Conservation (phyloP, 306 rosid genomes). For the Clitoria ternatea region DNA sequence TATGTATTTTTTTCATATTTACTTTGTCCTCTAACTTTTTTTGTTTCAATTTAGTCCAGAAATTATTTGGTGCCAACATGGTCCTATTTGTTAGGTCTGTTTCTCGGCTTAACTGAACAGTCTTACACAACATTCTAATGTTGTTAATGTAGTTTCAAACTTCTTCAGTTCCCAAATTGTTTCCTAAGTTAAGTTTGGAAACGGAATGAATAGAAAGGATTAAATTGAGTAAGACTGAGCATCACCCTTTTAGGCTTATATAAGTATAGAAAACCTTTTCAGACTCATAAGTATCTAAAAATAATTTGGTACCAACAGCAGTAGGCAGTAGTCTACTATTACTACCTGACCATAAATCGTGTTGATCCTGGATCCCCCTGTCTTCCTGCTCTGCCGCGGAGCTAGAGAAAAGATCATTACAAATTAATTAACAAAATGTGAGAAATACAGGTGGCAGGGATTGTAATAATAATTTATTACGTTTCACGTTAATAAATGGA, state of each 20-base stretch:
- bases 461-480: background rate
- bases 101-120: too few relatives aligned
- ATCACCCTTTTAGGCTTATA: background rate
- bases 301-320: background rate
- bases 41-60: too few relatives aligned
- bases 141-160: too few relatives aligned
- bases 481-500: background rate
- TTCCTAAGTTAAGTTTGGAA: too few relatives aligned
- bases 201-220: too few relatives aligned
- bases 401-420: constrained; percentile 47
- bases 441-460: background rate
- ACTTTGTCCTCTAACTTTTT: too few relatives aligned
- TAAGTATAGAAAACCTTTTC: background rate
- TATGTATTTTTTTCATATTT: too few relatives aligned
- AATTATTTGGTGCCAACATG: too few relatives aligned
- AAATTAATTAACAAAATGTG: constrained; percentile 16
- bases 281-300: background rate
- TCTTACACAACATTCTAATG: too few relatives aligned
- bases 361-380: constrained; percentile 99
- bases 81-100: too few relatives aligned
- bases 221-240: constrained; percentile 4
- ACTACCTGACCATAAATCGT: constrained; percentile 96
- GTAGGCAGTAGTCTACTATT: constrained; percentile 29
- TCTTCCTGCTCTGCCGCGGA: constrained; percentile 99
- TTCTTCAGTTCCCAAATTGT: too few relatives aligned